phyloP scores from a whole-genome alignment of 139 green algal genomes.

The Chlamydomonas eustigma region DNA sequence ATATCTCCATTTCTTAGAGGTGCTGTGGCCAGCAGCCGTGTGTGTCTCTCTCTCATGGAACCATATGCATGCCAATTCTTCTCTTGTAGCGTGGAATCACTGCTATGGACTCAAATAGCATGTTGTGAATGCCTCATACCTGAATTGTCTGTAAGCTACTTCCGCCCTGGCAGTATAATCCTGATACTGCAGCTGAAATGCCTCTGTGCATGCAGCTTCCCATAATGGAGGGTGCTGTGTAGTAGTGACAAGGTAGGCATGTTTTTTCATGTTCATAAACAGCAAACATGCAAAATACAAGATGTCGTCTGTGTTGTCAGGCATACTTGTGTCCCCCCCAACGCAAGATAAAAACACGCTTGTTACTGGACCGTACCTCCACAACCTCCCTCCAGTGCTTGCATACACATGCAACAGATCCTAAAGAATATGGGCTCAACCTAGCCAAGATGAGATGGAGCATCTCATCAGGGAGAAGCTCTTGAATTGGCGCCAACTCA shows the following conservation, averaged over 20 bases:
- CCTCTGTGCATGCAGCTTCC: constrained; percentile 58
- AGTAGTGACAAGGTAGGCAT: too few relatives aligned
- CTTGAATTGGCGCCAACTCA: constrained; percentile 63
- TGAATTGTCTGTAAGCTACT: constrained; percentile 34
- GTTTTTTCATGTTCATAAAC: too few relatives aligned
- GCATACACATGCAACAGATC: constrained; percentile 59
- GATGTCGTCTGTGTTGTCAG: too few relatives aligned
- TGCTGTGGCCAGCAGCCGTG: too few relatives aligned
- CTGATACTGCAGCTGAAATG: constrained; percentile 33
- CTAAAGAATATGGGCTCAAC: constrained; percentile 55
- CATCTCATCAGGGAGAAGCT: constrained; percentile 68
- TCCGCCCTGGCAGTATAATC: constrained; percentile 19
- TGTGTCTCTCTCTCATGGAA: too few relatives aligned
- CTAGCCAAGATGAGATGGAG: constrained; percentile 50
- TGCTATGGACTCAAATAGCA: too few relatives aligned
- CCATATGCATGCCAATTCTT: too few relatives aligned
- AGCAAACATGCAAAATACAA: too few relatives aligned
- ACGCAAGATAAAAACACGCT: neutral
- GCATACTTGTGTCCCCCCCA: too few relatives aligned
- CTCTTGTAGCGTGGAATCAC: too few relatives aligned
- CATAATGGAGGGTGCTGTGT: constrained; percentile 59
- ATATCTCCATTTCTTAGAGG: too few relatives aligned
- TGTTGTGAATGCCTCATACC: too few relatives aligned
- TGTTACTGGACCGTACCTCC: neutral
- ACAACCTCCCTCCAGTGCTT: constrained; percentile 43